These are phyloP conservation scores for Fusarium odoratissimum DNA, from an alignment of 2,329 filamentous ascomycete genomes.

Conservation along the genomic window DNA sequence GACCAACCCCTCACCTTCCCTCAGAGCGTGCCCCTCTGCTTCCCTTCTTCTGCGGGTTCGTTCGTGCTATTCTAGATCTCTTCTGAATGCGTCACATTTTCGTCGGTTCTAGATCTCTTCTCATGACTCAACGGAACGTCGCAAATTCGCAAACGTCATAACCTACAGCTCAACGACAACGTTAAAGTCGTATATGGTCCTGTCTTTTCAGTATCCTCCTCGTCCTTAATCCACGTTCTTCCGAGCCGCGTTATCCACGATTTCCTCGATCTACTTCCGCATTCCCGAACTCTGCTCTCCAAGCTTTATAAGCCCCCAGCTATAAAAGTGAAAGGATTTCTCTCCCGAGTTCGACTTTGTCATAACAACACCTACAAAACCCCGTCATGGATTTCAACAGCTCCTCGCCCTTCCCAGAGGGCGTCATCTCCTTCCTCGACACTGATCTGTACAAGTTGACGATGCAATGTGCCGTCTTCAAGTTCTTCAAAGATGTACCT, in stretches of 20 bases:
- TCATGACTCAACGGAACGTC: constrained; percentile 12
- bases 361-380: not conserved
- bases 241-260: constrained; percentile 9
- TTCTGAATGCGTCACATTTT: constrained; percentile 36
- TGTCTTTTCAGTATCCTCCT: constrained; percentile 7
- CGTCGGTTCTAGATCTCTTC: constrained; percentile 3
- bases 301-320: not conserved
- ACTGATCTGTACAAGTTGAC: constrained; percentile 95
- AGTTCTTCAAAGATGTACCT: constrained; percentile 84
- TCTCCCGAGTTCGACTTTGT: not conserved
- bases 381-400: constrained; percentile 72
- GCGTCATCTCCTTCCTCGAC: constrained; percentile 84
- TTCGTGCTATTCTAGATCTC: constrained; percentile 27
- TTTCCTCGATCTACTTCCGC: constrained; percentile 27
- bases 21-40: constrained; percentile 23
- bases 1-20: constrained; percentile 29
- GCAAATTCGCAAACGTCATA: constrained; percentile 5
- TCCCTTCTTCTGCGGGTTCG: constrained; percentile 6
- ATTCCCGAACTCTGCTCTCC: constrained; percentile 17
- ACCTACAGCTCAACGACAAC: not conserved
- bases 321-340: not conserved
- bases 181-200: not conserved
- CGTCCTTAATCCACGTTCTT: constrained; percentile 1
- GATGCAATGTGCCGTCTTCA: constrained; percentile 97
- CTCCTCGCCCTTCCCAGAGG: constrained; percentile 76